A percentile compares a stretch with the other conserved stretches of the same genome.
phyloP scores from a whole-genome alignment of 768 basidiomycete species.

The Auriscalpium orientale region DNA sequence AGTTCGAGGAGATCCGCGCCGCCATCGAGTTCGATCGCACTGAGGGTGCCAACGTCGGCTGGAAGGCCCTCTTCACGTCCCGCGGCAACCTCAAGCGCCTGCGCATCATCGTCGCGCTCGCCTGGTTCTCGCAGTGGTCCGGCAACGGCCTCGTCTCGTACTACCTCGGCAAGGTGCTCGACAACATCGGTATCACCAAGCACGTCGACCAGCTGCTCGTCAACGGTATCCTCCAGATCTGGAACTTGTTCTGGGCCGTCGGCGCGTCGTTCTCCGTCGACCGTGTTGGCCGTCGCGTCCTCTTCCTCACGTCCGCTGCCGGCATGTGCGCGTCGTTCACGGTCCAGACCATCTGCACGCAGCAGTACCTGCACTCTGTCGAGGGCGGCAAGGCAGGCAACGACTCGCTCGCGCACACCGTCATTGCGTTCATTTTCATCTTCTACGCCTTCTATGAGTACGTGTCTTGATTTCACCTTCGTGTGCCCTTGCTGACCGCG shows the following conservation, averaged over 20 bases:
- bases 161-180: background rate
- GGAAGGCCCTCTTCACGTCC: slow-evolving; percentile 23
- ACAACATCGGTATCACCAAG: slow-evolving; percentile 32
- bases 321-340: slow-evolving; percentile 35
- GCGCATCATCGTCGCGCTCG: slow-evolving; percentile 25
- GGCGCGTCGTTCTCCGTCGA: background rate
- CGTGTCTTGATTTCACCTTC: background rate
- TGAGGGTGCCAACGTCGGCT: slow-evolving; percentile 16
- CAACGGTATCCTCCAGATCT: slow-evolving; percentile 5
- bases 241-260: slow-evolving; percentile 1
- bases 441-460: background rate
- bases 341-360: slow-evolving; percentile 30
- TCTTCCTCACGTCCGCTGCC: slow-evolving; percentile 8
- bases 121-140: slow-evolving; percentile 26
- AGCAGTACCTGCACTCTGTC: slow-evolving; percentile 20
- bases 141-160: slow-evolving; percentile 25
- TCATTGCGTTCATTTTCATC: slow-evolving; percentile 33
- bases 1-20: slow-evolving; percentile 30
- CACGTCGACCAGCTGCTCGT: slow-evolving; percentile 23
- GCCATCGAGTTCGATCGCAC: slow-evolving; percentile 25
- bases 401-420: slow-evolving; percentile 30
- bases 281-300: slow-evolving; percentile 20
- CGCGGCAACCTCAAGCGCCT: slow-evolving; percentile 27
- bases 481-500: slow-evolving; percentile 12
- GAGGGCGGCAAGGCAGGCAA: slow-evolving; percentile 7